phyloP scores from a whole-genome alignment of 2,329 filamentous ascomycete species.

The Cryoendolithus antarcticus region DNA sequence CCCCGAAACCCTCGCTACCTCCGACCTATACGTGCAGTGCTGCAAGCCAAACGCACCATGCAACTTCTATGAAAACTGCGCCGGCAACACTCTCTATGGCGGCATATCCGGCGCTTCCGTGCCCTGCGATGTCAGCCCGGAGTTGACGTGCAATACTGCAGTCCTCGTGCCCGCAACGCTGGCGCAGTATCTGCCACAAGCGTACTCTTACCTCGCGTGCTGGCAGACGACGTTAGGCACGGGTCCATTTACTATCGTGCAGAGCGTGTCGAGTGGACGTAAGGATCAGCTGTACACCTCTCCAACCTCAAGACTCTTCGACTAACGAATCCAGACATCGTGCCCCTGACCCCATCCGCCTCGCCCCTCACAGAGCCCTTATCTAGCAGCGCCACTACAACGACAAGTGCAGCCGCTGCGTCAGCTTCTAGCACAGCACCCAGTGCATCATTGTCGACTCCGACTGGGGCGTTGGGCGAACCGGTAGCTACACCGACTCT shows the following conservation, averaged over 20 bases:
- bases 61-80: constrained; percentile 1
- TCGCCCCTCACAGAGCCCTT: too few species aligned
- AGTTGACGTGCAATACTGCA: constrained; percentile 2
- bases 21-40: constrained; percentile 2
- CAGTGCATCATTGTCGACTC: too few species aligned
- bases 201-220: constrained; percentile 2
- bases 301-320: too few species aligned
- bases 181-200: not conserved
- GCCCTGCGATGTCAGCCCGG: constrained; percentile 1
- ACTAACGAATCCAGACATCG: too few species aligned
- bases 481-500: too few species aligned
- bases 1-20: constrained; percentile 1
- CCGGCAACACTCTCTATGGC: constrained; percentile 2
- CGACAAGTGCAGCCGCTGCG: too few species aligned
- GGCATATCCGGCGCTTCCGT: not conserved
- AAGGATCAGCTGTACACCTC: not conserved
- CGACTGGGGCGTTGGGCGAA: too few species aligned
- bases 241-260: constrained; percentile 2
- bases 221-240: constrained; percentile 3
- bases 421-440: too few species aligned
- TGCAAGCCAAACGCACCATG: constrained; percentile 1
- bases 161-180: not conserved
- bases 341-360: too few species aligned
- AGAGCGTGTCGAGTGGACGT: not conserved
- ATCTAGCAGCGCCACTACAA: too few species aligned